Evolutionary conservation across 2,329 filamentous ascomycete genomes (phyloP), one percentile per base, ranked within the genome.

Genomic region (Ophiosphaerella herpotricha): DNA sequence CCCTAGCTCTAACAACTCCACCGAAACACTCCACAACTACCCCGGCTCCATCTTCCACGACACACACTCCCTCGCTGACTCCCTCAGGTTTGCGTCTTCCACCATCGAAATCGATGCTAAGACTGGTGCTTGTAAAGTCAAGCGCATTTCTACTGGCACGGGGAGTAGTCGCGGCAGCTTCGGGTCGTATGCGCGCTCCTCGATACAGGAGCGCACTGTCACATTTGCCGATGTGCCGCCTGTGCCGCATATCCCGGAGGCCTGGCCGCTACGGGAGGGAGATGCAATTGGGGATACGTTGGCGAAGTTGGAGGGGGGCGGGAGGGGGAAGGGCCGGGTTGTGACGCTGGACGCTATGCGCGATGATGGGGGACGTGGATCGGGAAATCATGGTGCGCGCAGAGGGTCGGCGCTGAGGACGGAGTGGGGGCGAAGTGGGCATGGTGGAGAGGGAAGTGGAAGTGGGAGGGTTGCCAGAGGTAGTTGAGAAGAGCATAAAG

Each of bases 61-160:
- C 29, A 58, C 67, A 6, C 58, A 57, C 13, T 68, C 70, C 21
- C 49, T 72, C 40, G 68, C 68, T 11, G 68, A 71, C 37, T 71
- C 68, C 7, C 58, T 72, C 7, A 58, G 57, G 39, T 72, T 66
- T 36, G 63, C 60, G 11, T 64, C 63, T 6, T 67, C 67, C 0
- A 63, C 66, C n/a, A 54, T 71, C n/a, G 63, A 66, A 41, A 58
- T 70, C 12, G 67, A 71, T 37, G 43, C 55, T 11, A 67, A 60
- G 37, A 69, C 66, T 8, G 68, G 70, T 4, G 48, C 55, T 23
- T 72, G 62, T 61, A 72, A 71, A 35, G 53, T 71, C 43, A 72
- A 65, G 50, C 62, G 66, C 11, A 48, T 56, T 5, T 69, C 65
- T 4, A 45, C 39, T n/a, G 48, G 55, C 1, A 61, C 61, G 7